Base-by-base conservation (phyloP, 164 flowering plant species). In the Aristolochia californica region DNA sequence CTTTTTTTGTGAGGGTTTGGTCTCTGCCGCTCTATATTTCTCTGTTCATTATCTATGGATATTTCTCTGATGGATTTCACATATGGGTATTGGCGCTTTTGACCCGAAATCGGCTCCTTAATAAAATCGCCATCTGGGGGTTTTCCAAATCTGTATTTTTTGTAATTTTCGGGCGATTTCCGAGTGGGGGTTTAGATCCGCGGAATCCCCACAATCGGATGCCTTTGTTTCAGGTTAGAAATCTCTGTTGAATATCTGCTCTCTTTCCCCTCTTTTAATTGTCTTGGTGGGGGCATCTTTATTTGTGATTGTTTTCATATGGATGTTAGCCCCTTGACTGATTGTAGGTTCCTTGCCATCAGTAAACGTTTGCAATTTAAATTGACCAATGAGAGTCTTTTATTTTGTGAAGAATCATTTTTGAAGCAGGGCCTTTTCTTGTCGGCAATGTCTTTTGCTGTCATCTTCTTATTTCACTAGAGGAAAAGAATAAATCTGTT, bases 31-130 rank as follows among this genome's bases (percentile, higher is more conserved):
- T 51, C 48, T 50, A 21, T 24, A 11, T 60, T 13, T 17, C 45
- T 45, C 61, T 25, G 18, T 12, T 43, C n/a, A 18, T 58, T 58
- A 4, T 50, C 20, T 15, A 25, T 26, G 25, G 54, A 24, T 50
- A 24, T 40, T 43, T 53, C 34, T 47, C 20, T 5, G 26, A 45
- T 61, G 30, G 50, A 18, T 61, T 61, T 61, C 48, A 51, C 1
- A 22, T 12, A 25, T 61, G 56, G 68, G 55, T 57, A 22, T 53
- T 45, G 10, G 15, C 48, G 25, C 34, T 51, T 60, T 60, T 34
- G 56, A 60, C 52, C 22, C 18, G 20, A 60, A 43, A 53, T 55
- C 68, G n/a, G 45, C 24, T 59, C 54, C 62, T 60, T 38, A 23
- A 57, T 44, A 23, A 12, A 51, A 55, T 52, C 56, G 4, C 7